Conservation (phyloP, 208 protist genomes). For the Trypanosoma theileri region DNA sequence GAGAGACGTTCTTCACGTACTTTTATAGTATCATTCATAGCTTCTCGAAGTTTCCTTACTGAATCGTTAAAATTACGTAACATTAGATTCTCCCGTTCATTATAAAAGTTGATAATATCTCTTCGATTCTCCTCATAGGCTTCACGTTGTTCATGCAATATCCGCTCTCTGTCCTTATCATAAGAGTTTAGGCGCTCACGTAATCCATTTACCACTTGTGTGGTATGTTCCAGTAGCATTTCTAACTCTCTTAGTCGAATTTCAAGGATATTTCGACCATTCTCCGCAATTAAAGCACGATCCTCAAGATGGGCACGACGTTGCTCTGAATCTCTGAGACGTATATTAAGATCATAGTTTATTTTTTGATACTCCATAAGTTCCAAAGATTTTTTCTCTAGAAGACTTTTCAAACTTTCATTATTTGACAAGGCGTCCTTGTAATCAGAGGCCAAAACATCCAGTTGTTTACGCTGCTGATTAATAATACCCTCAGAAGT, state of each 20-base stretch:
- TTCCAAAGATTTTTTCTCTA: slow-evolving; percentile 21
- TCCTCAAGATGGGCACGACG: slow-evolving; percentile 21
- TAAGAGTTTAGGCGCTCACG: slow-evolving; percentile 15
- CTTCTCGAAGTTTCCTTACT: slow-evolving; percentile 21
- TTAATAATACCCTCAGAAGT: slow-evolving; percentile 16
- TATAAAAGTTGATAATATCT: slow-evolving; percentile 38
- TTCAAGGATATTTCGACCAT: slow-evolving; percentile 27
- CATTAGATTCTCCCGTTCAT: slow-evolving; percentile 37
- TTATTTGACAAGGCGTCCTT: slow-evolving; percentile 6
- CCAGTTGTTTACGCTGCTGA: slow-evolving; percentile 20
- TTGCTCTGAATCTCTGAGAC: slow-evolving; percentile 22
- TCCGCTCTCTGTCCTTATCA: slow-evolving; percentile 15
- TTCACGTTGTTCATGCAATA: slow-evolving; percentile 39
- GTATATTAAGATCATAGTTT: slow-evolving; percentile 23
- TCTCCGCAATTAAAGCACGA: slow-evolving; percentile 25
- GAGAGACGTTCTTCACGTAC: slow-evolving; percentile 46
- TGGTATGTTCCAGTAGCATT: slow-evolving; percentile 24
- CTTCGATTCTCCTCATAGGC: slow-evolving; percentile 42
- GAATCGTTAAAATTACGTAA: slow-evolving; percentile 33
- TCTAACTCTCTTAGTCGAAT: slow-evolving; percentile 30
- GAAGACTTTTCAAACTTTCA: slow-evolving; percentile 12
- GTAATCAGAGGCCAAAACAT: slow-evolving; percentile 19
- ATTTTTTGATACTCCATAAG: slow-evolving; percentile 16
- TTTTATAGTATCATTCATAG: slow-evolving; percentile 37
- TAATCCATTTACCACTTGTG: slow-evolving; percentile 19